Conservation (phyloP, 768 basidiomycete genomes). For the Pholiota conissans region DNA sequence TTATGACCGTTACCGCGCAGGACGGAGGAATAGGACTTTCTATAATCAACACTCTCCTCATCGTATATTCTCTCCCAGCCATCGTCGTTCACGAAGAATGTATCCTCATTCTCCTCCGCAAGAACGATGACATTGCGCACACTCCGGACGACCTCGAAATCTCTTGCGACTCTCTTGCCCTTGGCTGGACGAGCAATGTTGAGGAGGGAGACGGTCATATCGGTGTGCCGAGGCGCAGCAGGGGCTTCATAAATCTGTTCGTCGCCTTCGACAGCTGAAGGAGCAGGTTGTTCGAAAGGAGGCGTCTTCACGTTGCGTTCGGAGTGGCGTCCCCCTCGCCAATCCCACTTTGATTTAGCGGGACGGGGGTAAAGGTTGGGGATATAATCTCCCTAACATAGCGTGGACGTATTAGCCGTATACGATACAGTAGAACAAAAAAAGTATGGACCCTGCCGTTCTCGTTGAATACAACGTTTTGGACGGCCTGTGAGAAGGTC, state of each 20-base stretch:
- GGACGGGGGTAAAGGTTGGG: background rate
- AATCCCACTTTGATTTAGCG: background rate
- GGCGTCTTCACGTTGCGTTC: background rate
- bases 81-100: background rate
- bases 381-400: background rate
- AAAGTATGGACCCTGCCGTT: slow-evolving; percentile 8
- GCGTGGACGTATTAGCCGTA: background rate
- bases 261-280: slow-evolving; percentile 11
- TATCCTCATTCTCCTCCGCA: background rate
- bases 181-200: slow-evolving; percentile 35
- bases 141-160: background rate
- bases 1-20: no score
- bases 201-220: slow-evolving; percentile 23
- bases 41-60: slow-evolving; percentile 9
- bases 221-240: slow-evolving; percentile 2
- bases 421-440: background rate
- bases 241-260: slow-evolving; percentile 7
- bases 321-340: background rate
- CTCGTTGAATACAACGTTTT: slow-evolving; percentile 4
- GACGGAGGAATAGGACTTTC: slow-evolving; percentile 18
- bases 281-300: background rate
- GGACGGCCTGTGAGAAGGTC: slow-evolving; percentile 10
- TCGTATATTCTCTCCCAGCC: slow-evolving; percentile 29
- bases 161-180: slow-evolving; percentile 20
- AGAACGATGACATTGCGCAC: background rate